These are phyloP conservation scores for Nakazawaea sp. DNA, from an alignment of 805 yeast genomes.

Conservation along the genomic window DNA sequence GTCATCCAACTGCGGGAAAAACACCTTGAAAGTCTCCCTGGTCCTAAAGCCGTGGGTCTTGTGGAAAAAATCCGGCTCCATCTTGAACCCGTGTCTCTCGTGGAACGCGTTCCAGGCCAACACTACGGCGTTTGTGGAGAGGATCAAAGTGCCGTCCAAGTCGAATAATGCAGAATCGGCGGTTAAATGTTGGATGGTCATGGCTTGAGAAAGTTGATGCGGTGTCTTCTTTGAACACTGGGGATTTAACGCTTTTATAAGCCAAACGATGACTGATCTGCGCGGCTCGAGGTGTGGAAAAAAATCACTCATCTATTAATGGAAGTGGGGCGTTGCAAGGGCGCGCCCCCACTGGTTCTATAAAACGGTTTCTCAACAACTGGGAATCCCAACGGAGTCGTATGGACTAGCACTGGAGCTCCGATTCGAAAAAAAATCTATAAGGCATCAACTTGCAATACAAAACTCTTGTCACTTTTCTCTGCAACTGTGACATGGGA, in stretches of 20 bases:
- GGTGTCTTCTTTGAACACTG: no score
- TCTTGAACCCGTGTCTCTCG: slow-evolving; percentile 56
- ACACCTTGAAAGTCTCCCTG: slow-evolving; percentile 63
- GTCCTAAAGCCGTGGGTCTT: slow-evolving; percentile 83
- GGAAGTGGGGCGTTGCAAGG: no score
- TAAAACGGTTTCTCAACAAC: no score
- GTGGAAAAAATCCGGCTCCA: slow-evolving; percentile 64
- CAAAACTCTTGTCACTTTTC: slow-evolving; percentile 36
- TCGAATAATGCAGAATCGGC: slow-evolving; percentile 49
- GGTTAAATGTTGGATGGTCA: slow-evolving; percentile 11
- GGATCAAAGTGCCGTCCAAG: slow-evolving; percentile 81
- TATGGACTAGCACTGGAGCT: not conserved
- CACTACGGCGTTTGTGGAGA: slow-evolving; percentile 76
- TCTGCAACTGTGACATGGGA: slow-evolving; percentile 51
- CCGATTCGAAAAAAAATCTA: not conserved
- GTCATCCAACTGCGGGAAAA: slow-evolving; percentile 68
- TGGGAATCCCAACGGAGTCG: no score
- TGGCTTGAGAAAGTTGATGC: not conserved
- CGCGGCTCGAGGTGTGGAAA: no score
- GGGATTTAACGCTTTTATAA: no score
- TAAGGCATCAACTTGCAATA: slow-evolving; percentile 33
- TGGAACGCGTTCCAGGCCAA: slow-evolving; percentile 76
- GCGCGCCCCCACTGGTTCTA: no score
- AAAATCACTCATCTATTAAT: no score
- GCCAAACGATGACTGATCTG: no score